Evolutionary conservation across 805 yeast genomes (phyloP).

Genomic region (Pichia membranifaciens): DNA sequence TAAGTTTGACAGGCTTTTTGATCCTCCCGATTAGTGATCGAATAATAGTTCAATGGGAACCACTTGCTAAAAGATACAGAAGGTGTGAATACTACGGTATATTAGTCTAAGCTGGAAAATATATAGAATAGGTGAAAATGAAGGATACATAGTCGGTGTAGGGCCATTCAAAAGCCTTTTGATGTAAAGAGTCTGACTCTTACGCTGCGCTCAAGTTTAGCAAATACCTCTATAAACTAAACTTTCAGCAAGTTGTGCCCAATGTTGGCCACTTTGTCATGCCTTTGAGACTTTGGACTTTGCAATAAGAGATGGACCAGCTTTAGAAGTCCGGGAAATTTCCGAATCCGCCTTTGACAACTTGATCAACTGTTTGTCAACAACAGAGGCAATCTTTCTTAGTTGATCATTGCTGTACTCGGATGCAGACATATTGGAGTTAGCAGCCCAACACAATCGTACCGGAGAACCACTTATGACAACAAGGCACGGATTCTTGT

Average conservation of each 20-base stretch:
- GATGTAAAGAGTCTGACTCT: too few relatives aligned
- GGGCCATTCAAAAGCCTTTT: too few relatives aligned
- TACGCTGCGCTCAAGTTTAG: too few relatives aligned
- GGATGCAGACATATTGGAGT: slow-evolving; percentile 28
- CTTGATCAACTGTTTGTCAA: slow-evolving; percentile 47
- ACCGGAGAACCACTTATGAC: slow-evolving; percentile 38
- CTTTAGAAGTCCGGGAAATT: too few relatives aligned
- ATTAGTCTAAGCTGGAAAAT: slow-evolving; percentile 40
- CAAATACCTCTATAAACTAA: too few relatives aligned
- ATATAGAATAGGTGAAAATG: background rate
- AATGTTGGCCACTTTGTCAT: background rate
- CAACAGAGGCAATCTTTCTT: slow-evolving; percentile 43
- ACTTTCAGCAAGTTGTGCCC: background rate
- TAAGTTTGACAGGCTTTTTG: slow-evolving; percentile 74
- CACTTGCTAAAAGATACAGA: slow-evolving; percentile 42
- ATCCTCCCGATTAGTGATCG: slow-evolving; percentile 67
- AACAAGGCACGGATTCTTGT: slow-evolving; percentile 29
- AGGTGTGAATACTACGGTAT: slow-evolving; percentile 75
- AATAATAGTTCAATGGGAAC: slow-evolving; percentile 87
- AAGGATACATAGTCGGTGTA: too few relatives aligned
- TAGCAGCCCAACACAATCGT: slow-evolving; percentile 52
- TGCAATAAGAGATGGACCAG: background rate
- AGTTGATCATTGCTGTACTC: slow-evolving; percentile 41
- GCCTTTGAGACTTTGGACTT: background rate
- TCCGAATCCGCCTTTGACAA: slow-evolving; percentile 38